A percentile compares a stretch with the other conserved stretches of the same genome.
phyloP scores from a whole-genome alignment of 1,139 yeast genomes.

The Geotrichum phurueaensis region DNA sequence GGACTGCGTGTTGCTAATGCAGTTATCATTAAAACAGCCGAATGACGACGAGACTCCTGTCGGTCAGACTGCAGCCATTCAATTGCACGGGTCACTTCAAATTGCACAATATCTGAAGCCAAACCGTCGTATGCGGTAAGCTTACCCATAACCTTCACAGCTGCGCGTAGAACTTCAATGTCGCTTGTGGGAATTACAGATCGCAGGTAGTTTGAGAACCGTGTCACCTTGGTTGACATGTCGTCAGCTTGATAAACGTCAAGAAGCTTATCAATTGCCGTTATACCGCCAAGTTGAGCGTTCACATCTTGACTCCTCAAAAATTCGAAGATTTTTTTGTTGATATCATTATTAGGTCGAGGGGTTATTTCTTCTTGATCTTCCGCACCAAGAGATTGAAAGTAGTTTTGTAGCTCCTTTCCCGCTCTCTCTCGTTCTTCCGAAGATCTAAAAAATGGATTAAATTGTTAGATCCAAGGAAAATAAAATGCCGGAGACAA shows the following conservation, averaged over 20 bases:
- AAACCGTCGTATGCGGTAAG: constrained; percentile 85
- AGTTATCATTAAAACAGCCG: constrained; percentile 77
- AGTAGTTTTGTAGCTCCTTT: constrained; percentile 56
- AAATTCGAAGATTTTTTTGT: constrained; percentile 79
- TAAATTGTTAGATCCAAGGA: neutral
- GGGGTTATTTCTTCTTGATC: constrained; percentile 71
- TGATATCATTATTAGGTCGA: constrained; percentile 76
- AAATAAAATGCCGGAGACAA: neutral
- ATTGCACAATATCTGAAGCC: constrained; percentile 88
- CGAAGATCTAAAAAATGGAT: constrained; percentile 24
- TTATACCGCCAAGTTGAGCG: constrained; percentile 82
- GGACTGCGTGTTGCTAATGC: constrained; percentile 88
- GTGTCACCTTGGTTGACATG: constrained; percentile 80
- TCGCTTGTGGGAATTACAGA: constrained; percentile 78
- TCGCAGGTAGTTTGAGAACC: constrained; percentile 82
- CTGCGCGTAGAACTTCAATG: constrained; percentile 75
- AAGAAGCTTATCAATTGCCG: constrained; percentile 82
- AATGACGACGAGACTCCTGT: constrained; percentile 76
- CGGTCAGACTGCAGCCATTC: constrained; percentile 86
- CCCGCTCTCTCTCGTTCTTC: constrained; percentile 43
- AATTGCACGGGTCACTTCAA: constrained; percentile 80
- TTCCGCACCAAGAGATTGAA: constrained; percentile 69
- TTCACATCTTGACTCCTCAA: constrained; percentile 66
- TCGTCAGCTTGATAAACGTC: constrained; percentile 72
- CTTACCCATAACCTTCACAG: constrained; percentile 80